phyloP scores from a whole-genome alignment of 2,329 filamentous ascomycete species.

The Annulohypoxylon truncatum region DNA sequence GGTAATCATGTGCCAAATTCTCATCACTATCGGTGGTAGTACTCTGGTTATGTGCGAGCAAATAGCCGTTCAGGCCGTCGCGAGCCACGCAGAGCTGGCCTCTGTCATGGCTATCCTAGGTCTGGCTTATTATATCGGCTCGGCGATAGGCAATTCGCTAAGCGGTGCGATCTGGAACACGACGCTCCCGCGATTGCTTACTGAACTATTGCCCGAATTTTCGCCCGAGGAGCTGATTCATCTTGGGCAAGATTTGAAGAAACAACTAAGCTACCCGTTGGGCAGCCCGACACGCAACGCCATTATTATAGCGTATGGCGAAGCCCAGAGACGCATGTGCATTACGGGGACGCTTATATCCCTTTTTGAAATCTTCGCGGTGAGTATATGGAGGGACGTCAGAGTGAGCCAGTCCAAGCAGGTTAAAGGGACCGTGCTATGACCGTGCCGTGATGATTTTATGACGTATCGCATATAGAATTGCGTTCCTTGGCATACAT shows the following conservation, averaged over 20 bases:
- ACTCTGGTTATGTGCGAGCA: slow-evolving; percentile 66
- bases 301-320: slow-evolving; percentile 52
- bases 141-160: slow-evolving; percentile 56
- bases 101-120: slow-evolving; percentile 59
- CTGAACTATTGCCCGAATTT: slow-evolving; percentile 45
- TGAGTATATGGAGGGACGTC: slow-evolving; percentile 50
- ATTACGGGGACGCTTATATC: slow-evolving; percentile 49
- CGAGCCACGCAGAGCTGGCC: slow-evolving; percentile 65
- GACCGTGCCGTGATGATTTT: slow-evolving; percentile 13
- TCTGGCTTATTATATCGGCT: slow-evolving; percentile 52
- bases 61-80: slow-evolving; percentile 67
- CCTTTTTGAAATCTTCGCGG: slow-evolving; percentile 48
- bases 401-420: slow-evolving; percentile 49
- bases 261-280: slow-evolving; percentile 51
- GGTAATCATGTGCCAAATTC: slow-evolving; percentile 66
- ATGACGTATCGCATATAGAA: slow-evolving; percentile 1
- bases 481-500: background rate
- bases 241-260: slow-evolving; percentile 51
- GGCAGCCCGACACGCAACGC: slow-evolving; percentile 50
- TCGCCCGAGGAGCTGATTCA: slow-evolving; percentile 42
- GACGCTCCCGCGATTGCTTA: slow-evolving; percentile 48
- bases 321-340: slow-evolving; percentile 54
- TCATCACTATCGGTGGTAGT: slow-evolving; percentile 65
- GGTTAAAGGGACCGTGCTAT: slow-evolving; percentile 51
- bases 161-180: slow-evolving; percentile 60